Base-by-base conservation (phyloP, 1,284 basidiomycete genomes). In the Omphalotus olearius region DNA sequence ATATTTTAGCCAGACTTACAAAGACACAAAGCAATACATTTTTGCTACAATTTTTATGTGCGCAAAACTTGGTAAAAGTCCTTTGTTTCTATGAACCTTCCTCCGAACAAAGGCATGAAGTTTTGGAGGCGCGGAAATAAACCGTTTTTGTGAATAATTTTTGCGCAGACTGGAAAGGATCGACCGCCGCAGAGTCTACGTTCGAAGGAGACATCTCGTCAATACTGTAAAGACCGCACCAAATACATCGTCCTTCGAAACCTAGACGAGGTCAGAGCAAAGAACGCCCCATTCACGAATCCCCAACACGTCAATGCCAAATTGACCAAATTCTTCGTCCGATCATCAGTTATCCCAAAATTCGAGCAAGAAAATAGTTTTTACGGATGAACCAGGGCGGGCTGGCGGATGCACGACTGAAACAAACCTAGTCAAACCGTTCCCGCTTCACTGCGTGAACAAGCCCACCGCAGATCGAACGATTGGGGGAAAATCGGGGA, bases 401-500 rank as follows among this genome's bases (percentile, higher is more conserved):
- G 7, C 25, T 9, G n/a, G 13, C 47, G 10, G 33, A 45, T 36
- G 42, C 26, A 50, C 38, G 17, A 40, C 23, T 11, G 20, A 16
- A 10, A 65, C 73, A 59, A 52, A 80, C 73, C 71, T 73, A 46
- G 76, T 75, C 54, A 82, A 60, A 30, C 78, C 78, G 60, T 81
- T 80, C 20, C 78, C 78, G 57, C 72, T 73, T 74, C 76, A 82
- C 54, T 79, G 75, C 4, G 70, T 74, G 25, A 68, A 74, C 45
- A 82, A 58, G 7, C 74, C 80, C 40, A 80, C 62, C 57, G 73
- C 70, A 17, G 71, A 59, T 9, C 71, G 69, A 44, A 80, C 69
- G n/a, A n/a, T n/a, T 56, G 83, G 74, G 36, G 82, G 82, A 1
- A 78, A 80, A 60, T 83, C 78, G 2, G 82, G 81, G 2, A 81